These are phyloP conservation scores for Neonectria coccinea DNA, from an alignment of 2,329 filamentous ascomycete genomes.

Conservation along the genomic window DNA sequence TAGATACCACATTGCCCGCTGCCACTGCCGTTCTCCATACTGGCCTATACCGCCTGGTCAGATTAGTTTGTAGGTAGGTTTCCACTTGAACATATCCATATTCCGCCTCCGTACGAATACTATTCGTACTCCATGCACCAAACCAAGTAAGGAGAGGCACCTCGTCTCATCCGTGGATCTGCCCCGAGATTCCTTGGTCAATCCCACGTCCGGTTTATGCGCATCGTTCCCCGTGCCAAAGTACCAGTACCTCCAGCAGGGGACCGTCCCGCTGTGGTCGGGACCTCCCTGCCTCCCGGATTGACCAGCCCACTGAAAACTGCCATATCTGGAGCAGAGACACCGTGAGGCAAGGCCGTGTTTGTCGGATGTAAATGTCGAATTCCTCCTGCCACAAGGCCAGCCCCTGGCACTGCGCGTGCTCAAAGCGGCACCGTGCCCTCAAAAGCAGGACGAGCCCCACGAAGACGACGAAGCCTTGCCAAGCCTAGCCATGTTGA, in stretches of 20 bases:
- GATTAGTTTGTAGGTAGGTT: not conserved
- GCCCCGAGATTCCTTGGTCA: slow-evolving; percentile 7
- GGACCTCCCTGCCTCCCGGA: slow-evolving; percentile 13
- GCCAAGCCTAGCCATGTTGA: slow-evolving; percentile 28
- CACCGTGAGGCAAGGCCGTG: slow-evolving; percentile 25
- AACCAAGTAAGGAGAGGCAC: slow-evolving; percentile 4
- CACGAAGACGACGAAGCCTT: slow-evolving; percentile 33
- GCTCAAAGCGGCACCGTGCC: slow-evolving; percentile 19
- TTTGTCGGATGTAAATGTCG: slow-evolving; percentile 20
- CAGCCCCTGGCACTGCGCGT: slow-evolving; percentile 1
- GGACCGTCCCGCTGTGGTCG: not conserved
- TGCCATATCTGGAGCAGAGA: slow-evolving; percentile 17
- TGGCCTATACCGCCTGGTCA: not conserved
- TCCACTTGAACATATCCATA: not conserved
- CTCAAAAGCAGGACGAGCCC: not conserved
- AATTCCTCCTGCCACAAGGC: slow-evolving; percentile 11
- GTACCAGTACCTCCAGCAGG: slow-evolving; percentile 14
- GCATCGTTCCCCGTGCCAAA: slow-evolving; percentile 2
- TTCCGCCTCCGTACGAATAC: not conserved
- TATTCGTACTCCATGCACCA: not conserved
- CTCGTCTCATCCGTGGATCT: slow-evolving; percentile 17
- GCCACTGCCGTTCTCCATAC: slow-evolving; percentile 4
- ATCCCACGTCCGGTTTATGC: slow-evolving; percentile 12
- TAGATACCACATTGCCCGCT: not conserved
- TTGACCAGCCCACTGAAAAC: slow-evolving; percentile 5